phyloP scores from a whole-genome alignment of 2,329 filamentous ascomycete genomes.

The Gremmenia infestans region DNA sequence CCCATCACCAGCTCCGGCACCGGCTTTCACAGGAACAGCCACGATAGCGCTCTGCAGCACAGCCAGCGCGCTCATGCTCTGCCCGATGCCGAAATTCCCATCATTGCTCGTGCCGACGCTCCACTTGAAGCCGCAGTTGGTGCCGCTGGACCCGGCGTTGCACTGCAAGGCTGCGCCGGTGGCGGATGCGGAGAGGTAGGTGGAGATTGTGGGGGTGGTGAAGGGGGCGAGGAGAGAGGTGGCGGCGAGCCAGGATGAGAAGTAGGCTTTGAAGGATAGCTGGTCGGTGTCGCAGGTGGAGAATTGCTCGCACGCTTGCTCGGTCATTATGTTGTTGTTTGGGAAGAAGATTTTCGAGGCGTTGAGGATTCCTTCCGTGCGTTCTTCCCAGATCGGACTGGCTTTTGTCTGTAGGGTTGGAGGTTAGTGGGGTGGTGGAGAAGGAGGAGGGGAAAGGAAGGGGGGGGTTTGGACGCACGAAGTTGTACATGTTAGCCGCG shows the following conservation, averaged over 20 bases:
- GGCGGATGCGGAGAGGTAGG: too few relatives aligned
- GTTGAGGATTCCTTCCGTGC: conserved; percentile 51
- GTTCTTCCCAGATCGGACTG: conserved; percentile 49
- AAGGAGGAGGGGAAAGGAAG: neutral
- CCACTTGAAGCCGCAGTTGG: too few relatives aligned
- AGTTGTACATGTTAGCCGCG: conserved; percentile 63
- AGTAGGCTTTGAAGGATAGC: conserved; percentile 61
- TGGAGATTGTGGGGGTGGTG: too few relatives aligned
- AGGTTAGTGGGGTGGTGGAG: conserved; percentile 24
- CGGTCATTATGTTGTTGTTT: conserved; percentile 50
- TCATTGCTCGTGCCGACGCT: too few relatives aligned
- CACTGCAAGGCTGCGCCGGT: too few relatives aligned
- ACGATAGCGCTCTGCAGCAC: conserved; percentile 56
- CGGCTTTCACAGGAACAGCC: conserved; percentile 27
- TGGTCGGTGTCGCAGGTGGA: conserved; percentile 58
- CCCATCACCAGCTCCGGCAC: conserved; percentile 9
- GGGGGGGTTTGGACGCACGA: conserved; percentile 45
- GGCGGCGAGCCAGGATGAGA: too few relatives aligned
- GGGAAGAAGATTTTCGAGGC: conserved; percentile 48
- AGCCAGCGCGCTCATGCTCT: conserved; percentile 67
- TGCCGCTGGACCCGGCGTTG: too few relatives aligned
- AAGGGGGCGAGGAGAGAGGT: too few relatives aligned
- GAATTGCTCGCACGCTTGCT: conserved; percentile 59
- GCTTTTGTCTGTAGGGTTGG: conserved; percentile 40
- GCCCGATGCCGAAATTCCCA: conserved; percentile 57